These are phyloP conservation scores for Mucor piriformis DNA, from an alignment of 371 early-diverging fungal species.

Conservation along the genomic window DNA sequence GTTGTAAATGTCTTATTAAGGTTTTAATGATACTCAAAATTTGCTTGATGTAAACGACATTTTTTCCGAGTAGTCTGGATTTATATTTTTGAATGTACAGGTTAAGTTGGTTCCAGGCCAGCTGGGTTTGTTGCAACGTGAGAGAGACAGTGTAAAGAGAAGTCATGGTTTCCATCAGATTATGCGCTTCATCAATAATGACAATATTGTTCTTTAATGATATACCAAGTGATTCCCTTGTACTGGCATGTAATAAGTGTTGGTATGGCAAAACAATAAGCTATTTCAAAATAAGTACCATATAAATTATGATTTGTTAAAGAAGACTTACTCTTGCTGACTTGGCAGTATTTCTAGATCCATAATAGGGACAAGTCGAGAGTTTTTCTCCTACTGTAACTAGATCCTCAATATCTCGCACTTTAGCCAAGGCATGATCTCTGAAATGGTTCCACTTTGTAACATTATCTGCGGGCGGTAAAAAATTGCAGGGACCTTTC, in stretches of 20 bases:
- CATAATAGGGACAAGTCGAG: constrained; percentile 91
- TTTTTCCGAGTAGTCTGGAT: constrained; percentile 70
- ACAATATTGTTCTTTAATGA: constrained; percentile 74
- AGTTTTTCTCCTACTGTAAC: constrained; percentile 65
- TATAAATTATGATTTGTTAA: background rate
- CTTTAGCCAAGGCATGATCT: constrained; percentile 54
- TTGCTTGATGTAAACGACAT: constrained; percentile 79
- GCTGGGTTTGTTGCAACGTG: constrained; percentile 45
- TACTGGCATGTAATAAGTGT: constrained; percentile 71
- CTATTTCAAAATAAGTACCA: constrained; percentile 17
- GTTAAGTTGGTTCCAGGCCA: constrained; percentile 60
- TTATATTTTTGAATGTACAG: constrained; percentile 75
- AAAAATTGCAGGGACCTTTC: constrained; percentile 54
- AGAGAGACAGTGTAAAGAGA: constrained; percentile 61
- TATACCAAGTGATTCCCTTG: constrained; percentile 81
- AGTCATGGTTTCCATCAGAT: constrained; percentile 76
- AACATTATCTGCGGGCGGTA: constrained; percentile 49
- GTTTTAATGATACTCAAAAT: constrained; percentile 53
- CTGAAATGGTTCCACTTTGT: constrained; percentile 58
- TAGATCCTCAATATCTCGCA: constrained; percentile 89
- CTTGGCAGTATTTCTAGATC: constrained; percentile 65
- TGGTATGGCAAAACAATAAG: constrained; percentile 89
- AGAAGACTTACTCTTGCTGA: constrained; percentile 56
- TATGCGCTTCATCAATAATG: constrained; percentile 93
- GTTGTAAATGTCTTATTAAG: constrained; percentile 29